Evolutionary conservation across 148 eudicot genomes (phyloP).

Genomic region (Oxyria digyna): DNA sequence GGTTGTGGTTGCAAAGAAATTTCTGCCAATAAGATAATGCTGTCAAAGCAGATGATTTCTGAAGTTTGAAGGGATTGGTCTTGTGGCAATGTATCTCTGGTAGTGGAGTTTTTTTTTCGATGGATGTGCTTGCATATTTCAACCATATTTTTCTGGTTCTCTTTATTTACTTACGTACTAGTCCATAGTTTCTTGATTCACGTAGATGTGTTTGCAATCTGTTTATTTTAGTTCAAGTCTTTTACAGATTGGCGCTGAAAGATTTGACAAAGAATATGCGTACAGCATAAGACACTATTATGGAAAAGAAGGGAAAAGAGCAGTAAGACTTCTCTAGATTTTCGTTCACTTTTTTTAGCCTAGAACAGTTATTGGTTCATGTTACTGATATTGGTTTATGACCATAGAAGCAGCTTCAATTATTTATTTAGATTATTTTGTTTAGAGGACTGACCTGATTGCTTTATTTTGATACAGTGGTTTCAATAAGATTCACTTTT

Average conservation of each 20-base stretch:
- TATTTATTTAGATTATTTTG: neutral
- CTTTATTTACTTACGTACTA: neutral
- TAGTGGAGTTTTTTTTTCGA: neutral
- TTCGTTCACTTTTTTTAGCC: neutral
- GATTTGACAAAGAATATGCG: slow-evolving; percentile 96
- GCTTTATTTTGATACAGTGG: neutral
- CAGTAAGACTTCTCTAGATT: slow-evolving; percentile 26
- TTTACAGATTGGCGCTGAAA: slow-evolving; percentile 81
- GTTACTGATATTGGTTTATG: neutral
- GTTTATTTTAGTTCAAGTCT: slow-evolving; percentile 3
- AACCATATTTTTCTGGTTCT: neutral
- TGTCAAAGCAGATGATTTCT: neutral
- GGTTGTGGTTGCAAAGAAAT: neutral
- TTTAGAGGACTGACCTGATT: neutral
- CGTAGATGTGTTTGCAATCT: neutral
- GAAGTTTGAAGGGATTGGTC: neutral
- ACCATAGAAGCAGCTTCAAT: neutral
- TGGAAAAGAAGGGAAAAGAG: slow-evolving; percentile 98
- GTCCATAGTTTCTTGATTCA: neutral
- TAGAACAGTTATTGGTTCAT: neutral
- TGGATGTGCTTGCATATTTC: neutral
- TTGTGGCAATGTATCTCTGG: neutral
- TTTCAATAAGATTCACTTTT: neutral
- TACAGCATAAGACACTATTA: slow-evolving; percentile 82
- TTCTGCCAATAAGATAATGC: neutral